Evolutionary conservation across 345 rosid species (phyloP).

Genomic region (Garcia nutans): DNA sequence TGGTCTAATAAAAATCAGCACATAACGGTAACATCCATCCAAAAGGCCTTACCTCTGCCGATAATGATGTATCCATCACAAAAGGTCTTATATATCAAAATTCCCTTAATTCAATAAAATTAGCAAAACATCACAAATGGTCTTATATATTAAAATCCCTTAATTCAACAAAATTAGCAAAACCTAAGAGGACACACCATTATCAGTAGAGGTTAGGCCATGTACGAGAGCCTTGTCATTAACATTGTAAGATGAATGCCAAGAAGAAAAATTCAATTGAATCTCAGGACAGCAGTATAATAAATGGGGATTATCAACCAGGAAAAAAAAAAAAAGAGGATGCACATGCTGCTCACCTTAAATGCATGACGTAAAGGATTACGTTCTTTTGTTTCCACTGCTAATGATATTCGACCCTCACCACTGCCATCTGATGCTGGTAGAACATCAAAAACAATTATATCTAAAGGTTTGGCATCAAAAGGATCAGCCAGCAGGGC

Average conservation of each 20-base stretch:
- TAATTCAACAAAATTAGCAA: slow-evolving; percentile 6
- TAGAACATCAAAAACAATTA: slow-evolving; percentile 87
- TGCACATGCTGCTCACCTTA: slow-evolving; percentile 48
- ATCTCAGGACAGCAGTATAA: not conserved
- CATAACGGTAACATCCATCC: too few relatives aligned
- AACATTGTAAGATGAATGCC: not conserved
- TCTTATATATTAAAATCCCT: not conserved
- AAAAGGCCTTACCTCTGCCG: too few relatives aligned
- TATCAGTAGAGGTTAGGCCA: not conserved
- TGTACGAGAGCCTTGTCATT: not conserved
- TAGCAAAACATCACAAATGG: not conserved
- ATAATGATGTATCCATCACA: too few relatives aligned
- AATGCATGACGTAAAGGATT: slow-evolving; percentile 94
- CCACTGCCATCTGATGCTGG: slow-evolving; percentile 87
- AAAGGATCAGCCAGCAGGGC: slow-evolving; percentile 88
- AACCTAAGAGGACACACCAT: not conserved
- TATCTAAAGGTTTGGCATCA: slow-evolving; percentile 79
- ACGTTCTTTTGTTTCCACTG: slow-evolving; percentile 80
- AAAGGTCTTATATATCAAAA: not conserved
- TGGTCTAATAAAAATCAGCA: too few relatives aligned
- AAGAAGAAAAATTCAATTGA: not conserved
- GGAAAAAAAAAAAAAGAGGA: not conserved
- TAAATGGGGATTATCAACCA: not conserved
- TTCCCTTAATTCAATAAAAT: slow-evolving; percentile 10
- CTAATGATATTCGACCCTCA: slow-evolving; percentile 71